Evolutionary conservation across 164 flowering plant genomes (phyloP).

Genomic region (Houttuynia cordata): DNA sequence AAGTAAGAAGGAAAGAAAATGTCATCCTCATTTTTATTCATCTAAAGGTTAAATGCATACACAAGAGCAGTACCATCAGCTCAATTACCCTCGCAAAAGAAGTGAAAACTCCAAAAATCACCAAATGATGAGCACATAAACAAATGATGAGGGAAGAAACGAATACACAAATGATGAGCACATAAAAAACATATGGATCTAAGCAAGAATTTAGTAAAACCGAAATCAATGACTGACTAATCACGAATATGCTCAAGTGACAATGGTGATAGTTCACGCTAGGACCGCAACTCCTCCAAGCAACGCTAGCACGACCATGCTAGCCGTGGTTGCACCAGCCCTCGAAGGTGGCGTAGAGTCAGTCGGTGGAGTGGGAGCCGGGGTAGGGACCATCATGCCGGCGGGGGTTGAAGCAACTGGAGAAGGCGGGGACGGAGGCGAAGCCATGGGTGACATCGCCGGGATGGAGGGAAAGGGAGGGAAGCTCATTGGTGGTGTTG

Average conservation of each 20-base stretch:
- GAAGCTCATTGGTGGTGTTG: conserved; percentile 5
- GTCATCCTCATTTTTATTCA: not conserved
- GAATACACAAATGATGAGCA: conserved; percentile 26
- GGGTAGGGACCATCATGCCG: too few relatives aligned
- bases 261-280: not conserved
- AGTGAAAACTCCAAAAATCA: conserved; percentile 15
- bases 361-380: too few relatives aligned
- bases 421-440: conserved; percentile 3
- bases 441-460: not conserved
- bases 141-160: not conserved
- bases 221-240: conserved; percentile 5
- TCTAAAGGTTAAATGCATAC: conserved; percentile 22
- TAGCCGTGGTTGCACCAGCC: conserved; percentile 16
- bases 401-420: too few relatives aligned
- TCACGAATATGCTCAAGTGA: conserved; percentile 6
- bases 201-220: conserved; percentile 6
- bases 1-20: too few relatives aligned
- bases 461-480: conserved; percentile 4
- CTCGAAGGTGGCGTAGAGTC: not conserved
- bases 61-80: too few relatives aligned
- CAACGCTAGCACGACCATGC: conserved; percentile 21
- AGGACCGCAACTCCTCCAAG: conserved; percentile 31
- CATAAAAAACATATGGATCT: too few relatives aligned
- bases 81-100: conserved; percentile 15
- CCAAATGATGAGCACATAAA: too few relatives aligned